Evolutionary conservation across 73 alveolate species (phyloP).

Genomic region (Stentor roeselii): DNA sequence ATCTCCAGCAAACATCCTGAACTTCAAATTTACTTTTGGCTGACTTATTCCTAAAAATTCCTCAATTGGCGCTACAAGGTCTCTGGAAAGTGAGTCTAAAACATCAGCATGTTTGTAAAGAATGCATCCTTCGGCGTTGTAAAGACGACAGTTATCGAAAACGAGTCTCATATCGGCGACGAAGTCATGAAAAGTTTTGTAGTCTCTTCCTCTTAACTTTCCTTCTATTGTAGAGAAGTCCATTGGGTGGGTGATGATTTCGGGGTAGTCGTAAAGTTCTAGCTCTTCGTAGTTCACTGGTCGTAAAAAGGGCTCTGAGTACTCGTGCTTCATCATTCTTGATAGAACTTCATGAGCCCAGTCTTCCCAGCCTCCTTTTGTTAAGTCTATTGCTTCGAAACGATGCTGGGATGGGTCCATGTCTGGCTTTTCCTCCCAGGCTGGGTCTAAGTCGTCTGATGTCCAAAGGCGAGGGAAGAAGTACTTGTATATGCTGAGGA

Average conservation of each 20-base stretch:
- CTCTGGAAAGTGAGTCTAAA: conserved; percentile 29
- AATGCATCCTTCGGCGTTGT: conserved; percentile 41
- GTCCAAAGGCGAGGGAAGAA: conserved; percentile 3
- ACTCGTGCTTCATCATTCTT: conserved; percentile 48
- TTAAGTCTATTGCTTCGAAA: conserved; percentile 40
- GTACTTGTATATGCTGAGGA: neutral
- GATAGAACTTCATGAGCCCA: conserved; percentile 40
- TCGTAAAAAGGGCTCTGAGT: conserved; percentile 42
- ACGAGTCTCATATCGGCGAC: conserved; percentile 28
- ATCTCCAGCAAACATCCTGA: neutral
- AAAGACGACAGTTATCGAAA: conserved; percentile 31
- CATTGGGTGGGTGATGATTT: conserved; percentile 47
- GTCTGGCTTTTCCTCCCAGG: conserved; percentile 30
- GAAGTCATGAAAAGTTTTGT: conserved; percentile 17
- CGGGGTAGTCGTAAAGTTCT: conserved; percentile 31
- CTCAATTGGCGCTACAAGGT: neutral
- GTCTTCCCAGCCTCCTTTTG: conserved; percentile 39
- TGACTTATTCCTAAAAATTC: conserved; percentile 5
- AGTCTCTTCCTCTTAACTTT: neutral
- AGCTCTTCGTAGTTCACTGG: conserved; percentile 51
- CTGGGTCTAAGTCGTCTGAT: conserved; percentile 11
- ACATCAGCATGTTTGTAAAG: conserved; percentile 32
- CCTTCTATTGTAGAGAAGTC: conserved; percentile 40
- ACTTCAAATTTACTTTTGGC: neutral
- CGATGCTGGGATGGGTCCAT: conserved; percentile 39